These are phyloP conservation scores for Salisapilia sapeloensis DNA, from an alignment of 352 stramenopile genomes.

Conservation along the genomic window DNA sequence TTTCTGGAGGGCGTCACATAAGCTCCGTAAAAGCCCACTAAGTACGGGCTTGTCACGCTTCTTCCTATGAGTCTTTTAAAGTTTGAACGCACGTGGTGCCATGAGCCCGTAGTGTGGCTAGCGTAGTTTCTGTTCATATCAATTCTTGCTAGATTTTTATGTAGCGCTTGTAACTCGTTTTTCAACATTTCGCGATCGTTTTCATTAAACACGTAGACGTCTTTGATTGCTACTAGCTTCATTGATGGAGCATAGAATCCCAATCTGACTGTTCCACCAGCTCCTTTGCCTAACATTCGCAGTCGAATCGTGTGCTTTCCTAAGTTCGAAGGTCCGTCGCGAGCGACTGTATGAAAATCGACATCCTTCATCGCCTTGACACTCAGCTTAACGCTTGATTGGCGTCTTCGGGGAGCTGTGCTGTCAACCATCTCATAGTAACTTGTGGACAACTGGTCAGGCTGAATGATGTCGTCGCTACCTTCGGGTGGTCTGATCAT, in stretches of 20 bases:
- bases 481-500: constrained; percentile 3
- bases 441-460: constrained; percentile 2
- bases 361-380: constrained; percentile 44
- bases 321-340: constrained; percentile 48
- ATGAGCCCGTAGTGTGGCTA: constrained; percentile 3
- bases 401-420: constrained; percentile 9
- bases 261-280: constrained; percentile 68
- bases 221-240: constrained; percentile 78
- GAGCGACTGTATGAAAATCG: constrained; percentile 54
- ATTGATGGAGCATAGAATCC: constrained; percentile 68
- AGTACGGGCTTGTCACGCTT: constrained; percentile 32
- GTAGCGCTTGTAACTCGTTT: constrained; percentile 73
- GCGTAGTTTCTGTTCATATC: constrained; percentile 3
- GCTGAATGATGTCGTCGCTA: not conserved
- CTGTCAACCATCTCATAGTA: not conserved
- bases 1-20: constrained; percentile 61
- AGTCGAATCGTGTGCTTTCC: constrained; percentile 42
- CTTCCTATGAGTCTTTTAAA: constrained; percentile 3
- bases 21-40: constrained; percentile 82
- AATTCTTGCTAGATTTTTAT: constrained; percentile 65
- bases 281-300: constrained; percentile 64
- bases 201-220: constrained; percentile 66
- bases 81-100: constrained; percentile 3
- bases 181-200: constrained; percentile 72
- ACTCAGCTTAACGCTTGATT: constrained; percentile 36